These are phyloP conservation scores for Thermomucor indicae-seudaticae DNA, from an alignment of 371 early-diverging fungal species.

Conservation along the genomic window DNA sequence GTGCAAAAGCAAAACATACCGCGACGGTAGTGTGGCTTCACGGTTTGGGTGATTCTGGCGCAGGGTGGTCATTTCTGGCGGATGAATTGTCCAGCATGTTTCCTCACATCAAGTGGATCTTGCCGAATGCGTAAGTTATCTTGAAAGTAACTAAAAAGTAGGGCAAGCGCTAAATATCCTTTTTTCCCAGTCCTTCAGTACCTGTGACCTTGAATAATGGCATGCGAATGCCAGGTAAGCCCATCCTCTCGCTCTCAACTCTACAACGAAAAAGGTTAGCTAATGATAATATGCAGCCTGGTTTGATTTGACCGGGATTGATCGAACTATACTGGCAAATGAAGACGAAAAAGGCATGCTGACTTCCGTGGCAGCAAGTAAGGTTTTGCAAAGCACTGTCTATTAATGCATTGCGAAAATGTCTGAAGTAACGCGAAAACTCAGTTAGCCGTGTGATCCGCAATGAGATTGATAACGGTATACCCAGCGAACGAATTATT, in stretches of 20 bases:
- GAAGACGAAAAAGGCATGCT: conserved; percentile 83
- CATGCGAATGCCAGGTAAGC: conserved; percentile 80
- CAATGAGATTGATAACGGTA: conserved; percentile 76
- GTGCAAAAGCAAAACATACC: conserved; percentile 60
- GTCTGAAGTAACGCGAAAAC: neutral
- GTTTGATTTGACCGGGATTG: conserved; percentile 78
- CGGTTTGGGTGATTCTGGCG: conserved; percentile 70
- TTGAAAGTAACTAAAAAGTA: neutral
- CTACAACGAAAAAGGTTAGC: neutral
- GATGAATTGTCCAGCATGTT: conserved; percentile 53
- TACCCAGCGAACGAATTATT: conserved; percentile 81
- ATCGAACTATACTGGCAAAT: conserved; percentile 34
- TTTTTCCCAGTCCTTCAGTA: conserved; percentile 49
- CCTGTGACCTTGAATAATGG: conserved; percentile 88
- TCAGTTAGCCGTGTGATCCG: conserved; percentile 69
- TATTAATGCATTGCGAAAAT: neutral
- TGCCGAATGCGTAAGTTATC: conserved; percentile 75
- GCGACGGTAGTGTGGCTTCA: conserved; percentile 80
- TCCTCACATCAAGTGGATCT: conserved; percentile 81
- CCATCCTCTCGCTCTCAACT: neutral
- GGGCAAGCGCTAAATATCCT: neutral
- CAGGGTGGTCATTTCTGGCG: conserved; percentile 71
- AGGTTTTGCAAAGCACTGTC: neutral
- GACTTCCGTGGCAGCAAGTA: conserved; percentile 56
- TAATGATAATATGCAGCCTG: conserved; percentile 31